A percentile compares a stretch with the other conserved stretches of the same genome.
Conservation (phyloP, 176 grass and related monocot genomes). For the Oropetium thomaeum region DNA sequence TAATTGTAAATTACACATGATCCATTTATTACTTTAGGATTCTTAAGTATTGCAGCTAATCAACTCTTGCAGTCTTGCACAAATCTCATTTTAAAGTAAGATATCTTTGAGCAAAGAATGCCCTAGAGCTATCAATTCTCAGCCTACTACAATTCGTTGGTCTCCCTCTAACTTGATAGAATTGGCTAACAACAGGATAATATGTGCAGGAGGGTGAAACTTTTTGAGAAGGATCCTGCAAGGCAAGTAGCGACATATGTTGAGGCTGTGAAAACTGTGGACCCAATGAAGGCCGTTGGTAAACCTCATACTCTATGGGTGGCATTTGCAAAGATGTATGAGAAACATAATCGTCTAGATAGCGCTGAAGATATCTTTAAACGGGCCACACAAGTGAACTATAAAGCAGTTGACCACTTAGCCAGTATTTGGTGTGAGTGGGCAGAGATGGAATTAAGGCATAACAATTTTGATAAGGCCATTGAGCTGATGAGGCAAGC, state of each 20-base stretch:
- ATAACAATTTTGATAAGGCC: slow-evolving; percentile 63
- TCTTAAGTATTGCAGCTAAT: neutral
- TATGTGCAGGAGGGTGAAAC: slow-evolving; percentile 71
- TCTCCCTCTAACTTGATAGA: neutral
- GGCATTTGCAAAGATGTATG: slow-evolving; percentile 80
- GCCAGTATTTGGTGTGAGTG: slow-evolving; percentile 86
- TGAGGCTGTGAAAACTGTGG: slow-evolving; percentile 84
- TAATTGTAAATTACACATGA: neutral
- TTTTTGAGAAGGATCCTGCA: slow-evolving; percentile 70
- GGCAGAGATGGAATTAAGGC: slow-evolving; percentile 76
- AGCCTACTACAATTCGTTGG: neutral
- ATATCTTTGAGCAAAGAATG: neutral
- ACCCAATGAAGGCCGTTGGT: slow-evolving; percentile 84
- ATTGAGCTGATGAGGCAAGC: slow-evolving; percentile 79
- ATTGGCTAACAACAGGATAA: slow-evolving; percentile 30
- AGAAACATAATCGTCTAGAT: slow-evolving; percentile 70
- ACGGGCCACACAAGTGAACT: slow-evolving; percentile 71
- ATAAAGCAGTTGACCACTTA: slow-evolving; percentile 69
- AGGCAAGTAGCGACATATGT: slow-evolving; percentile 73
- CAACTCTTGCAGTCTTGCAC: neutral
- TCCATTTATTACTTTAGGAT: neutral
- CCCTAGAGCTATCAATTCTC: neutral
- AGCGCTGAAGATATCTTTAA: slow-evolving; percentile 74
- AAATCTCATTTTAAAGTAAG: neutral
- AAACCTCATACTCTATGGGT: slow-evolving; percentile 88